Evolutionary conservation across 352 stramenopile species (phyloP).

Genomic region (Phytophthora uliginosa): DNA sequence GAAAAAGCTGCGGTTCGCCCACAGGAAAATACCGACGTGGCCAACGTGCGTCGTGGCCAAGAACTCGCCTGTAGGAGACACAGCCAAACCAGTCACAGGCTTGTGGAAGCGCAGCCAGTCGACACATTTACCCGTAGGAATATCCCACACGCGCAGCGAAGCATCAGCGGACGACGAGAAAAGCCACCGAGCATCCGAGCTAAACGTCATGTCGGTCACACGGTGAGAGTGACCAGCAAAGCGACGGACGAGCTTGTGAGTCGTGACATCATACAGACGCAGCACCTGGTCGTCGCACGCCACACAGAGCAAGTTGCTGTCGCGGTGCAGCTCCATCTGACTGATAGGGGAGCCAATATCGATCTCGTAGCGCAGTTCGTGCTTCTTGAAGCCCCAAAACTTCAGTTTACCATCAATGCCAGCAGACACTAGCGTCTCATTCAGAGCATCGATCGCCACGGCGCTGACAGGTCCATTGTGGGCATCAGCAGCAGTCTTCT

Average conservation of each 20-base stretch:
- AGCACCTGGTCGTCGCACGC: conserved; percentile 92
- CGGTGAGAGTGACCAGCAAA: conserved; percentile 87
- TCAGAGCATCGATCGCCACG: conserved; percentile 90
- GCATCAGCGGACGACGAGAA: conserved; percentile 90
- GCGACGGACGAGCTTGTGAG: conserved; percentile 87
- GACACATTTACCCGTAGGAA: conserved; percentile 95
- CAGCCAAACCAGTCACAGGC: conserved; percentile 91
- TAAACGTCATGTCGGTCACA: conserved; percentile 93
- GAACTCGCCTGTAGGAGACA: conserved; percentile 97
- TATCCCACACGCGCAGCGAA: conserved; percentile 94
- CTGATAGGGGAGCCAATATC: conserved; percentile 81
- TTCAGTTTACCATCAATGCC: conserved; percentile 91
- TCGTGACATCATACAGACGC: conserved; percentile 89
- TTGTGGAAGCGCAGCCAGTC: conserved; percentile 96
- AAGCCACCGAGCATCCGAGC: conserved; percentile 90
- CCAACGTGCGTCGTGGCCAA: conserved; percentile 95
- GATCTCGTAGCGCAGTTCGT: conserved; percentile 74
- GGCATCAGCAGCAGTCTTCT: conserved; percentile 41
- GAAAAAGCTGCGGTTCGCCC: conserved; percentile 96
- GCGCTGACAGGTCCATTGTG: conserved; percentile 89
- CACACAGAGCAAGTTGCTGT: conserved; percentile 90
- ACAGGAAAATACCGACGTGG: conserved; percentile 95
- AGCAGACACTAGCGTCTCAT: conserved; percentile 81
- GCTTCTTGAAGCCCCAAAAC: conserved; percentile 93
- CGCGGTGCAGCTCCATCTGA: conserved; percentile 87